These are phyloP conservation scores for Cyclotella atomus DNA, from an alignment of 108 stramenopile species.

Conservation along the genomic window DNA sequence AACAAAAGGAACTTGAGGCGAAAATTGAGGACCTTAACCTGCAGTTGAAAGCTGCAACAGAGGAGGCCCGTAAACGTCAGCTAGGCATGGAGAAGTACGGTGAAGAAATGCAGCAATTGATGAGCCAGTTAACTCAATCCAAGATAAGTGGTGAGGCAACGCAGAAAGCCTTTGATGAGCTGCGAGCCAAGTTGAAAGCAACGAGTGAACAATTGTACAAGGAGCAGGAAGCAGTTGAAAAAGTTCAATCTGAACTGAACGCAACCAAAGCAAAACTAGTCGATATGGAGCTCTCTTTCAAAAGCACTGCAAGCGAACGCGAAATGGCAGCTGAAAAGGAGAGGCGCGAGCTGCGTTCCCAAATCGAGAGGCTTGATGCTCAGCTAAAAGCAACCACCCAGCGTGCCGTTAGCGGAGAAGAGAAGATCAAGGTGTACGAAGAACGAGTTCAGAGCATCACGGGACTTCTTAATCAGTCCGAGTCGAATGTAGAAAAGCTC, in stretches of 20 bases:
- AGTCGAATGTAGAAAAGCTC: slow-evolving; percentile 6
- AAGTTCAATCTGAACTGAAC: background rate
- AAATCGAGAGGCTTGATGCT: background rate
- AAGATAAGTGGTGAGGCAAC: slow-evolving; percentile 11
- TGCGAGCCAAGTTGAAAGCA: background rate
- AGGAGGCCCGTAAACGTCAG: slow-evolving; percentile 10
- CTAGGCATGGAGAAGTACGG: slow-evolving; percentile 27
- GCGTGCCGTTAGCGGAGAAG: background rate
- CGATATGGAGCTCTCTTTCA: background rate
- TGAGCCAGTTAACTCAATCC: slow-evolving; percentile 27
- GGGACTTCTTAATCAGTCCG: background rate
- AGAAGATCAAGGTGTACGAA: slow-evolving; percentile 6
- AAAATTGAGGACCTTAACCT: slow-evolving; percentile 7
- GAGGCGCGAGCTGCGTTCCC: background rate
- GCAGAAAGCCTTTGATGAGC: slow-evolving; percentile 13
- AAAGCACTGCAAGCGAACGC: slow-evolving; percentile 13
- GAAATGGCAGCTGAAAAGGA: background rate
- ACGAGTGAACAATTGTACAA: background rate
- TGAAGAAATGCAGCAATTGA: slow-evolving; percentile 24
- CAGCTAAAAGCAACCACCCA: background rate
- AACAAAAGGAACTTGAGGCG: slow-evolving; percentile 24
- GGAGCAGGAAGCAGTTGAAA: background rate
- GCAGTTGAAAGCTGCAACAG: slow-evolving; percentile 31
- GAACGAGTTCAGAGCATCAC: slow-evolving; percentile 6
- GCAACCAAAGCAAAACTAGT: background rate